Percentiles rank a stretch among this genome's conserved stretches.
Conservation (phyloP, 352 stramenopile genomes). For the Blastocystis sp. region DNA sequence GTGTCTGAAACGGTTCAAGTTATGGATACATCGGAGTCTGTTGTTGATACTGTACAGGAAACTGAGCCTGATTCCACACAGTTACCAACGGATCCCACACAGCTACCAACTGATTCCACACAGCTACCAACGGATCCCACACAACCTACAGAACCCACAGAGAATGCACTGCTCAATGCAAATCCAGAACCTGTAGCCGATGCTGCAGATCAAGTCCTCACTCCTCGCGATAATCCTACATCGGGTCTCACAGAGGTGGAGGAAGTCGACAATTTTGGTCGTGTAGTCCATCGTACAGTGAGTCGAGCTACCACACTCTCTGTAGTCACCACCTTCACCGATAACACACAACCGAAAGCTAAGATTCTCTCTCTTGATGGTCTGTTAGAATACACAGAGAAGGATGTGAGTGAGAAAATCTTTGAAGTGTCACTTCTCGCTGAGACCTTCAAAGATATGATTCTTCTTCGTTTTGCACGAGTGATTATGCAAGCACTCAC, state of each 20-base stretch:
- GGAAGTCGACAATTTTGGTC: conserved; percentile 41
- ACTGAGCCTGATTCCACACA: background rate
- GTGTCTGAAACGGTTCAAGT: background rate
- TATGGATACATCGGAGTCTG: background rate
- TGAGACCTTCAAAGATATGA: conserved; percentile 49
- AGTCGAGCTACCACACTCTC: background rate
- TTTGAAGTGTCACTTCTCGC: conserved; percentile 55
- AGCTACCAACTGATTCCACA: background rate
- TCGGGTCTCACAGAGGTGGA: background rate
- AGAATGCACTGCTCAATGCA: background rate
- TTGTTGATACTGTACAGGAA: background rate
- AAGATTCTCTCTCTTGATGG: conserved; percentile 44
- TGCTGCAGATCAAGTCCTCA: background rate
- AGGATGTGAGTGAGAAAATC: conserved; percentile 56
- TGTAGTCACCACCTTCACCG: conserved; percentile 26
- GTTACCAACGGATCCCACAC: too few species aligned
- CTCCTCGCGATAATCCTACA: background rate
- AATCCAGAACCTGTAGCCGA: background rate
- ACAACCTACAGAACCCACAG: background rate
- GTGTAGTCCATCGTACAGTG: background rate
- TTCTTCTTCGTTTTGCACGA: background rate
- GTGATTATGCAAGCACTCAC: background rate
- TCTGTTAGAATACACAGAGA: conserved; percentile 43
- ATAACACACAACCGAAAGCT: conserved; percentile 12
- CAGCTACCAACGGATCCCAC: too few species aligned